Evolutionary conservation across 1,139 yeast genomes (phyloP), one percentile per base, ranked within the genome.

Genomic region (Hyphopichia wangnamkhiaoensis): DNA sequence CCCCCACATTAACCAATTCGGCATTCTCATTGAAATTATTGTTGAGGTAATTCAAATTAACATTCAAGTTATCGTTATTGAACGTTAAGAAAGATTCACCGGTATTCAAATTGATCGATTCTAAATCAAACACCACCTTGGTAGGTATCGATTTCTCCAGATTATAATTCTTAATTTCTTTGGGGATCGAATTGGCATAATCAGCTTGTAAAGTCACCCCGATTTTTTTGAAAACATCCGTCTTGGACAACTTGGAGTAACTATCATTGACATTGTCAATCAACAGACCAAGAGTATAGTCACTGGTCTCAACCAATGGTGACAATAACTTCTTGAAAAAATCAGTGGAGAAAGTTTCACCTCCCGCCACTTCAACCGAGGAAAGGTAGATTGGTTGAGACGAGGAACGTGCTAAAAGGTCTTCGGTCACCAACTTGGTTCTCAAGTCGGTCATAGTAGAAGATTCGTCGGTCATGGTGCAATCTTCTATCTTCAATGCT

Each of bases 331-430:
- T 75, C 40, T 58, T 54, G 58, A 74, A 75, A 52, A 76, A 77
- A 32, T 66, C 65, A 37, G 63, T 58, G 33, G 76, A 63, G 50
- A 76, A 75, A 6, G 63, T 56, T 34, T 74, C 78, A 13, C 79
- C 81, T 5, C 82, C 82, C 37, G 50, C 53, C 30, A 78, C 73
- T 40, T 76, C 76, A 21, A 78, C 67, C 34, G 64, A 52, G 12
- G 76, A 64, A 34, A 78, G 59, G 42, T 63, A 70, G 24, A 78
- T 62, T 2, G 81, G 80, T 44, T 64, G 71, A 2, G 69, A 49
- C 2, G 56, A 50, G 30, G 74, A 62, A 32, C 59, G 52, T 16
- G 49, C 49, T 40, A 71, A 50, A 24, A 68, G 49, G 37, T 67
- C 71, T 44, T 67, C 62, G 17, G 67, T 56, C 31, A 61, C 45